Conservation (phyloP, 805 yeast genomes). For the Metschnikowia koreensis region DNA sequence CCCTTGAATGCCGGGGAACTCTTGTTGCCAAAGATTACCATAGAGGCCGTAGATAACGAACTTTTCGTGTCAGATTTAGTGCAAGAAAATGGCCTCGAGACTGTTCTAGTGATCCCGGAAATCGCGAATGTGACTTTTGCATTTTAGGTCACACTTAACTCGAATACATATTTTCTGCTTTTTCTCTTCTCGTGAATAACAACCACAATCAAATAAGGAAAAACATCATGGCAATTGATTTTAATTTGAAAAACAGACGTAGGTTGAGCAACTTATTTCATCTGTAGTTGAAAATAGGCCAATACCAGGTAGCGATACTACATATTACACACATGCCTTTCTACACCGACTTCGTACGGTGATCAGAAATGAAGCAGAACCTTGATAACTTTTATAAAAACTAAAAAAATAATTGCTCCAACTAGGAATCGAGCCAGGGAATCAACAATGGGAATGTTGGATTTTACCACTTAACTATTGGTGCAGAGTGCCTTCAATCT, state of each 20-base stretch:
- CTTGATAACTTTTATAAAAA: neutral
- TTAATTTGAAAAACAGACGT: too few species aligned
- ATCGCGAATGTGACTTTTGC: conserved; percentile 59
- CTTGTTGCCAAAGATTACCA: conserved; percentile 58
- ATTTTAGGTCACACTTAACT: too few species aligned
- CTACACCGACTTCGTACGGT: too few species aligned
- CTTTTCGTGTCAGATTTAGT: conserved; percentile 55
- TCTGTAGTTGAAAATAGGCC: too few species aligned
- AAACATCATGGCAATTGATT: too few species aligned
- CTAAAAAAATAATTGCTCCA: conserved; percentile 10
- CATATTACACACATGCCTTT: too few species aligned
- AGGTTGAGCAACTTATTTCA: too few species aligned
- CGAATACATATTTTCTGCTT: too few species aligned
- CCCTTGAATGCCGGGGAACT: conserved; percentile 79
- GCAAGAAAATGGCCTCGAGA: conserved; percentile 64
- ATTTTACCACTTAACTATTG: conserved; percentile 21
- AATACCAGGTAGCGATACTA: too few species aligned
- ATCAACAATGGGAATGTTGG: conserved; percentile 18
- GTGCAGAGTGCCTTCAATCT: conserved; percentile 10
- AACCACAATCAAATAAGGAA: too few species aligned
- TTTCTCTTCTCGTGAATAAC: too few species aligned
- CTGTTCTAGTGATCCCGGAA: conserved; percentile 70
- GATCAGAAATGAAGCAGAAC: neutral
- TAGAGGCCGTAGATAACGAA: conserved; percentile 26
- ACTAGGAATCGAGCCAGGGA: conserved; percentile 22